Percentiles rank a stretch among this genome's conserved stretches.
Evolutionary conservation across 805 yeast genomes (phyloP).

Genomic region (Lipomyces starkeyi): DNA sequence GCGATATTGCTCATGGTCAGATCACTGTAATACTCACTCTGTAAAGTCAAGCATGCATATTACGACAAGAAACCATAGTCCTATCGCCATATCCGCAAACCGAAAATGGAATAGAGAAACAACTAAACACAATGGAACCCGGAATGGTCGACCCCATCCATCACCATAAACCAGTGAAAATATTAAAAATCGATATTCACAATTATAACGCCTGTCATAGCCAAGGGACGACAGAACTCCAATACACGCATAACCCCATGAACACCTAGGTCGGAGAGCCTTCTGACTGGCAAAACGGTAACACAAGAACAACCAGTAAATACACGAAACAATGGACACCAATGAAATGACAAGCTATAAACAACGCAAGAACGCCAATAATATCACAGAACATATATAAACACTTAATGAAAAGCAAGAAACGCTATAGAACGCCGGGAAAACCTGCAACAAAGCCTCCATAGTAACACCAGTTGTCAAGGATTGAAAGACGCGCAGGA

Average conservation of each 20-base stretch:
- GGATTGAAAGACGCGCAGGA: neutral
- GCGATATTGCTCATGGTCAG: neutral
- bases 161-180: neutral
- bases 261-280: neutral
- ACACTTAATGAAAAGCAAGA: neutral
- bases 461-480: neutral
- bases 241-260: slow-evolving; percentile 2
- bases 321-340: neutral
- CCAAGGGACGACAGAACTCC: neutral
- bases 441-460: neutral
- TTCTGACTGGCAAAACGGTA: neutral
- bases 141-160: neutral
- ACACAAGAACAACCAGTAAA: neutral
- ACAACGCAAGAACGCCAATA: neutral
- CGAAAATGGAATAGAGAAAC: neutral
- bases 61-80: neutral
- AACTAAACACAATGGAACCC: neutral
- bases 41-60: neutral
- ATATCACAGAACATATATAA: neutral
- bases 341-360: neutral
- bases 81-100: neutral
- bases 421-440: slow-evolving; percentile 1
- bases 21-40: neutral
- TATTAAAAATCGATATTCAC: neutral
- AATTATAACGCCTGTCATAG: neutral